Percentiles rank a stretch among this genome's conserved stretches.
Conservation (phyloP, 2,329 filamentous ascomycete genomes). For the Ilyonectria sp. region DNA sequence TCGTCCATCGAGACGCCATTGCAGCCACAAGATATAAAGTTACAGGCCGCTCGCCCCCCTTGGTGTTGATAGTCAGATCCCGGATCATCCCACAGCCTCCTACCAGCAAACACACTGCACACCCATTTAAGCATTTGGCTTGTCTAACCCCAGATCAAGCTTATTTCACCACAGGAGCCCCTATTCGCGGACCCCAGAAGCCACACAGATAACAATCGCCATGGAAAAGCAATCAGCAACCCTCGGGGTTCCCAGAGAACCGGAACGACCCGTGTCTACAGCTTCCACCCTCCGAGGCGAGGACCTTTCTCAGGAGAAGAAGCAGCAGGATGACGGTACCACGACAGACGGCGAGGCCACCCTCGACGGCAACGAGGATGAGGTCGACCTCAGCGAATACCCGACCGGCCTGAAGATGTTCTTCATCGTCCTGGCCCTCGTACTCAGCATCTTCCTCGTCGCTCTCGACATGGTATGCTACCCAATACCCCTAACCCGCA, state of each 20-base stretch:
- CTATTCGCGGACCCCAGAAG: constrained; percentile 8
- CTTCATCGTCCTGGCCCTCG: constrained; percentile 63
- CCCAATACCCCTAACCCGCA: constrained; percentile 7
- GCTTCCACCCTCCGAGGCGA: constrained; percentile 51
- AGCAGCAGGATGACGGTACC: constrained; percentile 39
- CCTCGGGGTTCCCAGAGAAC: constrained; percentile 43
- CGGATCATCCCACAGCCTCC: constrained; percentile 26
- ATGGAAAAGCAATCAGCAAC: constrained; percentile 36
- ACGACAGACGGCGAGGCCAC: constrained; percentile 40
- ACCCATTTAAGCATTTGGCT: constrained; percentile 4
- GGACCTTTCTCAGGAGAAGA: constrained; percentile 45
- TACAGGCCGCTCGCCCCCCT: constrained; percentile 16
- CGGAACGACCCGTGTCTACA: constrained; percentile 47
- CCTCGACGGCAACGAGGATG: constrained; percentile 33
- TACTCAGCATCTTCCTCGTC: constrained; percentile 65
- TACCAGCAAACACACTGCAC: constrained; percentile 17
- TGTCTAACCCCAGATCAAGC: constrained; percentile 28
- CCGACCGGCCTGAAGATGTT: constrained; percentile 56
- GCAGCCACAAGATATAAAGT: constrained; percentile 40
- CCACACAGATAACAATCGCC: neutral
- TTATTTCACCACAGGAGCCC: constrained; percentile 19
- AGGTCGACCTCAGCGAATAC: constrained; percentile 54
- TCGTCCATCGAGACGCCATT: constrained; percentile 8
- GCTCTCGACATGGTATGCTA: constrained; percentile 61
- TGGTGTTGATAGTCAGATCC: constrained; percentile 23